Evolutionary conservation across 1,284 basidiomycete genomes (phyloP), one percentile per base, ranked within the genome.

Genomic region (Boletus sp.): DNA sequence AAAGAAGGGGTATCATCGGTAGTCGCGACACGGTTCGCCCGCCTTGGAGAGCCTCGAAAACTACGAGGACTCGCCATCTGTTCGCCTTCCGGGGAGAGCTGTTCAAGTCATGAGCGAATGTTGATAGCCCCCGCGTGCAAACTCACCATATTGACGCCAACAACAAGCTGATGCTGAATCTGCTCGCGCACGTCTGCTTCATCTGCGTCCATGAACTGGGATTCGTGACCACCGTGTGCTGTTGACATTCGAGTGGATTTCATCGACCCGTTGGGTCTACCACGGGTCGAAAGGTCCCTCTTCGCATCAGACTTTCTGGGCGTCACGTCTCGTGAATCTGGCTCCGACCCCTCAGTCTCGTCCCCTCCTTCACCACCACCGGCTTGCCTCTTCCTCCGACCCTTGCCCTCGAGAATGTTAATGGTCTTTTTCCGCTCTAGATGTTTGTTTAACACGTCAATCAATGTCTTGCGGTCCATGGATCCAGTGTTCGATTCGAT

Each of bases 161-260:
- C 87, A 38, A 85, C 89, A 48, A 96, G 75, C 63, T 91, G 89
- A 64, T 90, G 86, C 69, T 94, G 90, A 53, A 95, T 90, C 71
- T 95, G 92, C 66, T 90, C 88, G 65, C 91, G 84, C 7, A 91
- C 93, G 62, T 88, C 82, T n/a, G 88, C 90, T 62, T 95, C 94
- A 65, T 95, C 91, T 8, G 94, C 94, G 72, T 95, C 94, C 85
- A 93, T 88, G 70, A 96, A 96, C 69, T 95, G 94, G 9, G 92
- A 94, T 1, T 83, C 80, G 13, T 84, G 84, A 25, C 84, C 84
- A 66, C 76, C 80, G 62, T 81, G 76, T 1, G 66, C 79, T 50
- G 82, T 83, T 5, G 85, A 82, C 58, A 76, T 69, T 59, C 71
- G 73, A 52, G 65, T 55, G 35, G 73, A 63, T 60, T 77, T 81